These are phyloP conservation scores for Eutrema yunnanense DNA, from an alignment of 345 rosid species.

Conservation along the genomic window DNA sequence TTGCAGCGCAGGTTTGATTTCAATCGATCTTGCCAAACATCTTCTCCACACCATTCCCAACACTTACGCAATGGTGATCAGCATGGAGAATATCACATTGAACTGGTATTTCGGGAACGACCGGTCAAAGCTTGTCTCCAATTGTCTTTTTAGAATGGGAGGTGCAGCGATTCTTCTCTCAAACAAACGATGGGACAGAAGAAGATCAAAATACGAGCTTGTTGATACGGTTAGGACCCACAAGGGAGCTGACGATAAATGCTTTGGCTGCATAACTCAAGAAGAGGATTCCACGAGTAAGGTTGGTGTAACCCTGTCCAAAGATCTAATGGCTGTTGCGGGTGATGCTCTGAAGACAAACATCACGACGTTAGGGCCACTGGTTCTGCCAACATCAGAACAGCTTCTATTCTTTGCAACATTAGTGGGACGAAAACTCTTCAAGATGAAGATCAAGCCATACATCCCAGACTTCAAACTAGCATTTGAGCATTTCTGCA, in stretches of 20 bases:
- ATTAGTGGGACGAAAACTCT: slow-evolving; percentile 38
- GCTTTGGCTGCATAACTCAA: slow-evolving; percentile 48
- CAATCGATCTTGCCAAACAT: slow-evolving; percentile 50
- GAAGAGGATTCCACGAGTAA: slow-evolving; percentile 45
- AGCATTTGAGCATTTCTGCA: slow-evolving; percentile 58
- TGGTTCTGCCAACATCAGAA: slow-evolving; percentile 53
- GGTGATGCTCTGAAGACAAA: slow-evolving; percentile 62
- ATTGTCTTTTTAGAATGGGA: slow-evolving; percentile 57
- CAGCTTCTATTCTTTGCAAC: slow-evolving; percentile 51
- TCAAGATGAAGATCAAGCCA: slow-evolving; percentile 53
- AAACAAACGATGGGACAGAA: slow-evolving; percentile 39
- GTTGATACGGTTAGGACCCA: slow-evolving; percentile 52
- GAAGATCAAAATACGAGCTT: slow-evolving; percentile 48
- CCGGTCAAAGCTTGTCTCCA: slow-evolving; percentile 50
- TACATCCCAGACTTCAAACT: slow-evolving; percentile 63
- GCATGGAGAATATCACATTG: slow-evolving; percentile 49
- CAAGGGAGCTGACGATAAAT: slow-evolving; percentile 52
- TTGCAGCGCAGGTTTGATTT: slow-evolving; percentile 59
- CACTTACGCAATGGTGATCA: slow-evolving; percentile 47
- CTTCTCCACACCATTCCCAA: slow-evolving; percentile 45
- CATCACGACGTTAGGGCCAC: slow-evolving; percentile 50
- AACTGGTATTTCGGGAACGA: slow-evolving; percentile 62
- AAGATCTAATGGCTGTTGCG: slow-evolving; percentile 54
- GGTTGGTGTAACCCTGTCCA: slow-evolving; percentile 46
- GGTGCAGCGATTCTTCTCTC: slow-evolving; percentile 54